Percentiles rank a stretch among this genome's conserved stretches.
Evolutionary conservation across 257 asterid genomes (phyloP).

Genomic region (Solanum megistacrolobum): DNA sequence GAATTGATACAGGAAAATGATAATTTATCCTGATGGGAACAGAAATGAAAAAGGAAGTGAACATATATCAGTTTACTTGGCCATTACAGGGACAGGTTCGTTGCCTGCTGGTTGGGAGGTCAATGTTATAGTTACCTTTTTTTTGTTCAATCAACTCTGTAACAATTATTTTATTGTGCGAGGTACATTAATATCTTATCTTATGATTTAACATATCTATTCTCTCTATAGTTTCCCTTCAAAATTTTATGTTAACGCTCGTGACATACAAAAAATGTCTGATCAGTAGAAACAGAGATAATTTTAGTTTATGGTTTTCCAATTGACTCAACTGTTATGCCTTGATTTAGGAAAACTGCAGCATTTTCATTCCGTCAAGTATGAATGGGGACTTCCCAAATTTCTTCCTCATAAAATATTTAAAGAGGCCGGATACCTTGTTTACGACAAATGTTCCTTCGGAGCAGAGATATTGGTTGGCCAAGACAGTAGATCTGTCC

Average conservation of each 20-base stretch:
- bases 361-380: background rate
- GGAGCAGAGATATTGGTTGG: conserved; percentile 4
- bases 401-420: background rate
- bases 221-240: background rate
- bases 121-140: background rate
- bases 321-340: background rate
- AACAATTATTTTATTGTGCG: background rate
- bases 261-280: background rate
- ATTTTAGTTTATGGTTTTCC: background rate
- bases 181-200: background rate
- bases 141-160: background rate
- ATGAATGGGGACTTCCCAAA: conserved; percentile 7
- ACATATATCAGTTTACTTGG: conserved; percentile 5
- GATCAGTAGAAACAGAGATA: background rate
- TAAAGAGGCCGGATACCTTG: conserved; percentile 1
- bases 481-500: background rate
- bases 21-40: background rate
- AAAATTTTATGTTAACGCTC: background rate
- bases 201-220: background rate
- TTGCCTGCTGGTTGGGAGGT: background rate
- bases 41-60: background rate
- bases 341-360: background rate
- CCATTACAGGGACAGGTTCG: background rate
- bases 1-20: background rate
- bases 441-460: conserved; percentile 8